phyloP scores from a whole-genome alignment of 306 rosid genomes.

The Carpinus viminea region DNA sequence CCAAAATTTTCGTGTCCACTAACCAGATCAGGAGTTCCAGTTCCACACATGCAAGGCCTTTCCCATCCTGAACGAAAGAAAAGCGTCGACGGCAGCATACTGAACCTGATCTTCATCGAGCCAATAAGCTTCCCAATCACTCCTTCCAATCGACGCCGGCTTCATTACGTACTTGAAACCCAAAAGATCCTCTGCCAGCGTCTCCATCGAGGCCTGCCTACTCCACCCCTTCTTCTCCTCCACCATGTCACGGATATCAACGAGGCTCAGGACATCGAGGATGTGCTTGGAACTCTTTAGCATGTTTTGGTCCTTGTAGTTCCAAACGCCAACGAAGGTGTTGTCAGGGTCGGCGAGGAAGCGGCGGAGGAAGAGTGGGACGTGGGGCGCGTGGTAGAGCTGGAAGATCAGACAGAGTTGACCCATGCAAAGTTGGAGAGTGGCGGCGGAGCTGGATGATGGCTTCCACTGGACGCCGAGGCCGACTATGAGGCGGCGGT shows the following conservation, averaged over 20 bases:
- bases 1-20: too few relatives aligned
- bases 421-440: constrained; percentile 45
- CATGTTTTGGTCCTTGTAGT: background rate
- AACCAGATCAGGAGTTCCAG: background rate
- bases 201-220: constrained; percentile 2
- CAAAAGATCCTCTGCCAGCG: constrained; percentile 22
- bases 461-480: constrained; percentile 63
- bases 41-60: background rate
- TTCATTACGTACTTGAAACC: background rate
- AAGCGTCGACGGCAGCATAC: constrained; percentile 43
- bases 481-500: constrained; percentile 36
- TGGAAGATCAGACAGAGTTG: constrained; percentile 41
- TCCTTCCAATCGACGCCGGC: constrained; percentile 17
- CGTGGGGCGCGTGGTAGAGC: constrained; percentile 7
- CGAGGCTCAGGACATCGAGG: background rate
- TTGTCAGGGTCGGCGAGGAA: constrained; percentile 7
- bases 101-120: constrained; percentile 32
- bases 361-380: constrained; percentile 14
- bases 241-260: background rate
- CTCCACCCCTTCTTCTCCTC: background rate
- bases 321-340: constrained; percentile 49
- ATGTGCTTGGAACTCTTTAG: background rate
- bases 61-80: constrained; percentile 40
- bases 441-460: constrained; percentile 19
- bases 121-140: constrained; percentile 16